phyloP scores from a whole-genome alignment of 805 yeast species.

The Saturnispora halmiae region DNA sequence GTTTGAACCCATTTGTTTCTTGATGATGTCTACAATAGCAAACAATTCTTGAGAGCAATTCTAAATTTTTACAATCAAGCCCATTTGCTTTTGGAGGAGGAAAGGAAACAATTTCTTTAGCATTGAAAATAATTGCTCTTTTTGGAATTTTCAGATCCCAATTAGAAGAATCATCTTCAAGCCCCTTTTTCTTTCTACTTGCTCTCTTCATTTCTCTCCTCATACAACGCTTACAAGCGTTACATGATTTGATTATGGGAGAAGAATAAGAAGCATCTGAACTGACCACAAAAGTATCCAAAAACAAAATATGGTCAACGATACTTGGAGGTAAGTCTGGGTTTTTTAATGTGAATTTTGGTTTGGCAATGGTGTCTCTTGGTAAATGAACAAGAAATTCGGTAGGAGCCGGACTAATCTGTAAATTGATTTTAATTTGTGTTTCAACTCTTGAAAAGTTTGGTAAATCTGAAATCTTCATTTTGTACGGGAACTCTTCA shows the following conservation, averaged over 20 bases:
- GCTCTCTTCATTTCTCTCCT: slow-evolving; percentile 93
- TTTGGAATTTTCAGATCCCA: slow-evolving; percentile 70
- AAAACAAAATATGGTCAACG: slow-evolving; percentile 45
- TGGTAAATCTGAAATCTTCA: slow-evolving; percentile 59
- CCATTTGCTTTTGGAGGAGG: slow-evolving; percentile 42
- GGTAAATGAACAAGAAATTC: slow-evolving; percentile 72
- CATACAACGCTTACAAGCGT: slow-evolving; percentile 81
- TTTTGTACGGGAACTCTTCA: slow-evolving; percentile 35
- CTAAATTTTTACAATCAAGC: slow-evolving; percentile 32
- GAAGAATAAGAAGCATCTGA: slow-evolving; percentile 14
- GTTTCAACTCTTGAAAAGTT: slow-evolving; percentile 87
- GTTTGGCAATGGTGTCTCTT: slow-evolving; percentile 78
- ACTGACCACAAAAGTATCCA: slow-evolving; percentile 71
- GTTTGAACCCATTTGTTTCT: slow-evolving; percentile 75
- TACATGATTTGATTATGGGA: slow-evolving; percentile 36
- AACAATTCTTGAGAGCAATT: slow-evolving; percentile 65
- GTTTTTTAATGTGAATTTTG: slow-evolving; percentile 59
- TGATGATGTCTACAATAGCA: slow-evolving; percentile 96
- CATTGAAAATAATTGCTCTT: slow-evolving; percentile 83
- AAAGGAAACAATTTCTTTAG: slow-evolving; percentile 75
- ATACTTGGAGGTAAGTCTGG: slow-evolving; percentile 41
- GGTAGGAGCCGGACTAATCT: slow-evolving; percentile 68
- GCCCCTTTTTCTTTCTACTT: slow-evolving; percentile 78
- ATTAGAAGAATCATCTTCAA: slow-evolving; percentile 60
- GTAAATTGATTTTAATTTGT: slow-evolving; percentile 70